These are phyloP conservation scores for Zhuliangozyma parablackwelliae DNA, from an alignment of 1,139 yeast genomes.

Conservation along the genomic window DNA sequence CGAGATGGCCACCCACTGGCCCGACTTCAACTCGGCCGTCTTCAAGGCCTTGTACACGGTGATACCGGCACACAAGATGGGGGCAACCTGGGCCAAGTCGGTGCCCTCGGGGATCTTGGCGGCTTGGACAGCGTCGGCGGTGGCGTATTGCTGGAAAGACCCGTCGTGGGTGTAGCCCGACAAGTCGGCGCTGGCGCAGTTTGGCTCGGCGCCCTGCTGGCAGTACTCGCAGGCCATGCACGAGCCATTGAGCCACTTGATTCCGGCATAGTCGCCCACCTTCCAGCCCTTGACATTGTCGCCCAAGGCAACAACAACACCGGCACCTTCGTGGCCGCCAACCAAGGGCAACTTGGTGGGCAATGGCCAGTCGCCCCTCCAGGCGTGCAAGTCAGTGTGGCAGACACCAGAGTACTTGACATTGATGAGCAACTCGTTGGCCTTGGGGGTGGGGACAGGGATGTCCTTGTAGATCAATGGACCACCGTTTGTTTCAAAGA, in stretches of 20 bases:
- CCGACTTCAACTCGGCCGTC: conserved; percentile 60
- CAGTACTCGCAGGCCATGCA: conserved; percentile 74
- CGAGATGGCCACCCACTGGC: conserved; percentile 76
- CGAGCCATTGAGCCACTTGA: conserved; percentile 70
- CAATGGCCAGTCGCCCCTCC: conserved; percentile 73
- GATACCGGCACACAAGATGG: conserved; percentile 70
- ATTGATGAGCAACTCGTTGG: conserved; percentile 58
- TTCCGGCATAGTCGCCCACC: conserved; percentile 74
- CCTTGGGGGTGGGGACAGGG: conserved; percentile 58
- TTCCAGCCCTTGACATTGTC: conserved; percentile 59
- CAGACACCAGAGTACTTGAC: conserved; percentile 66
- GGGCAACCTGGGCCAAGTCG: conserved; percentile 32
- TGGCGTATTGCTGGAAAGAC: conserved; percentile 78
- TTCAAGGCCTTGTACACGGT: conserved; percentile 81
- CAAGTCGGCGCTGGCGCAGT: conserved; percentile 63
- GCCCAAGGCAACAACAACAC: conserved; percentile 74
- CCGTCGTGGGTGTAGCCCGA: conserved; percentile 83
- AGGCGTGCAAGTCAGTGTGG: conserved; percentile 67
- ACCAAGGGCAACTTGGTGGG: conserved; percentile 63
- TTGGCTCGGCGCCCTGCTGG: conserved; percentile 62
- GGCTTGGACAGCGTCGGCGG: conserved; percentile 47
- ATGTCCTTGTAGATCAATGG: conserved; percentile 57
- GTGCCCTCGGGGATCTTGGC: conserved; percentile 31
- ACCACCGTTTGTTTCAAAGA: conserved; percentile 68
- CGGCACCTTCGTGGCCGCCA: conserved; percentile 89